These are phyloP conservation scores for Phytophthora crassamura DNA, from an alignment of 352 stramenopile species.

Conservation along the genomic window DNA sequence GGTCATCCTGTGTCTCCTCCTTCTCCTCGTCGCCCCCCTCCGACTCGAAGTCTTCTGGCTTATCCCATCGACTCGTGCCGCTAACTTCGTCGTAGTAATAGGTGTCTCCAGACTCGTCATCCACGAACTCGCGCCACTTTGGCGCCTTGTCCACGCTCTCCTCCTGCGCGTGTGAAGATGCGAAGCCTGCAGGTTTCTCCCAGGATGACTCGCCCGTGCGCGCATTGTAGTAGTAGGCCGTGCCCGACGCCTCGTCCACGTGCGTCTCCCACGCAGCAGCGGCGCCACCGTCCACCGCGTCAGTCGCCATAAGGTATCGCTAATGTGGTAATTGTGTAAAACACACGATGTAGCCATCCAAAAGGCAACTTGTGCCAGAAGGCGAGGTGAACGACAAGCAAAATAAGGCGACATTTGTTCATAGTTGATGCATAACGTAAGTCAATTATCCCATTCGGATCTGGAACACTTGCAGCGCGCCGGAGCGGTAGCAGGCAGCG, in stretches of 20 bases:
- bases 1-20: background rate
- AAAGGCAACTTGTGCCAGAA: too few species aligned
- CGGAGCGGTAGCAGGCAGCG: conserved; percentile 80
- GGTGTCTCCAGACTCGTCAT: conserved; percentile 58
- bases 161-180: conserved; percentile 7
- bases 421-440: background rate
- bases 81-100: conserved; percentile 86
- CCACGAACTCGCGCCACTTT: conserved; percentile 69
- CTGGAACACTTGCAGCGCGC: conserved; percentile 78
- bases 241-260: conserved; percentile 67
- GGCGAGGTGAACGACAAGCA: too few species aligned
- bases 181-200: conserved; percentile 59
- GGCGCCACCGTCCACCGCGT: conserved; percentile 2
- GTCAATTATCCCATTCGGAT: conserved; percentile 51
- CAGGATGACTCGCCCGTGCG: conserved; percentile 77
- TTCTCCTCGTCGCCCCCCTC: conserved; percentile 19
- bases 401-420: too few species aligned
- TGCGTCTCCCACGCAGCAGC: conserved; percentile 66
- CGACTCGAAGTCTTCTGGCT: conserved; percentile 55
- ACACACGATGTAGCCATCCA: too few species aligned
- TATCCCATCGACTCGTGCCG: conserved; percentile 75
- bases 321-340: background rate
- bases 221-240: conserved; percentile 82
- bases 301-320: conserved; percentile 17
- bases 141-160: conserved; percentile 24